A percentile compares a stretch with the other conserved stretches of the same genome.
phyloP scores from a whole-genome alignment of 352 stramenopile genomes.

The Pythium volutum region DNA sequence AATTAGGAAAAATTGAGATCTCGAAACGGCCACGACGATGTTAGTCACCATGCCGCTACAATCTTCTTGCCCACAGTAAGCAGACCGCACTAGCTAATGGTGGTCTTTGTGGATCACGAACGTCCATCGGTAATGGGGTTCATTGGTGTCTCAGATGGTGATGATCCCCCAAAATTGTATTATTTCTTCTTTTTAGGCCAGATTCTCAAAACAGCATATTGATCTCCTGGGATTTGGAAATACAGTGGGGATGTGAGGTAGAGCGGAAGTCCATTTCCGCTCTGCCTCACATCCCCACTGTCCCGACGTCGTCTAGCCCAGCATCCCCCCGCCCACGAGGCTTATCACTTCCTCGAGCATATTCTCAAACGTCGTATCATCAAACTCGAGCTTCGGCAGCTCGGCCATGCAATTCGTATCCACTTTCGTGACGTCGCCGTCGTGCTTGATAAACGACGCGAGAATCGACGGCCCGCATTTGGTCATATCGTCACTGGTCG shows the following conservation, averaged over 20 bases:
- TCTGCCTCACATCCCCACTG: background rate
- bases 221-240: background rate
- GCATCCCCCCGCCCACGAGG: background rate
- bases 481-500: conserved; percentile 21
- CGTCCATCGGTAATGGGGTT: no score
- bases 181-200: no score
- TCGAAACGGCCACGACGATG: no score
- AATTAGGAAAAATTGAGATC: background rate
- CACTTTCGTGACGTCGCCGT: conserved; percentile 24
- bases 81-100: no score
- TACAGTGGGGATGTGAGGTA: no score
- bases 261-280: no score
- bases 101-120: no score
- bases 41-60: no score
- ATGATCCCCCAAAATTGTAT: no score
- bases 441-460: conserved; percentile 29
- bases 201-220: background rate
- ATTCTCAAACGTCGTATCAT: conserved; percentile 1
- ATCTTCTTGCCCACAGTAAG: no score
- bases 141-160: no score
- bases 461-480: conserved; percentile 31
- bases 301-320: background rate
- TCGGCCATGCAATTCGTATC: conserved; percentile 33
- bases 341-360: background rate
- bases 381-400: conserved; percentile 20